Evolutionary conservation across 2,329 filamentous ascomycete genomes (phyloP).

Genomic region (Xylaria sp.): DNA sequence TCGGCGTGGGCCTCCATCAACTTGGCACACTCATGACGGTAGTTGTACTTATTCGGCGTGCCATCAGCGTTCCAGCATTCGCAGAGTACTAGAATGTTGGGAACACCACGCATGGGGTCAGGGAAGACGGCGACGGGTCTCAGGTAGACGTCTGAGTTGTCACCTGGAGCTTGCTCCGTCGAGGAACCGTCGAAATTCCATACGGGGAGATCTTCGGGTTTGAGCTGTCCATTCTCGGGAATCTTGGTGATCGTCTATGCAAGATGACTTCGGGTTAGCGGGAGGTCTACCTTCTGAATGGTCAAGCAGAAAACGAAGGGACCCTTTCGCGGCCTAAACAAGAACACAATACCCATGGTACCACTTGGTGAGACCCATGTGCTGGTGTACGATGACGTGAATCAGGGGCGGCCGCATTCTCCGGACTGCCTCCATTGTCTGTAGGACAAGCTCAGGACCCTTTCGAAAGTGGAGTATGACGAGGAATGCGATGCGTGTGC

Average conservation of each 20-base stretch:
- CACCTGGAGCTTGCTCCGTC: conserved; percentile 82
- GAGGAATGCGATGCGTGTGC: not conserved
- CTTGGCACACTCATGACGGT: conserved; percentile 88
- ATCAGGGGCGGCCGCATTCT: not conserved
- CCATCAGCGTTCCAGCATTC: conserved; percentile 96
- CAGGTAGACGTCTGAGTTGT: conserved; percentile 98
- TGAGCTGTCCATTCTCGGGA: conserved; percentile 55
- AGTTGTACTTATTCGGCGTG: conserved; percentile 98
- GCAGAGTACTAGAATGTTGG: conserved; percentile 93
- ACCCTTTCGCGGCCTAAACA: not conserved
- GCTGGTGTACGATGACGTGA: conserved; percentile 13
- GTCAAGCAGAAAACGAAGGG: not conserved
- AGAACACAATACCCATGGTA: not conserved
- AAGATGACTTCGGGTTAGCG: conserved; percentile 31
- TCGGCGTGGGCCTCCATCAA: conserved; percentile 88
- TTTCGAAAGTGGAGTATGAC: conserved; percentile 6
- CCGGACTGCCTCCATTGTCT: not conserved
- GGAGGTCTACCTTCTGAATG: conserved; percentile 20
- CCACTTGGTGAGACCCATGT: conserved; percentile 19
- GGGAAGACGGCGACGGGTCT: conserved; percentile 89
- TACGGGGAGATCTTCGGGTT: conserved; percentile 62
- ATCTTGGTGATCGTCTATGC: conserved; percentile 60
- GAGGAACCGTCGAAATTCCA: conserved; percentile 77
- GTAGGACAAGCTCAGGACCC: not conserved
- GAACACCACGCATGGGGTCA: conserved; percentile 87